These are phyloP conservation scores for Lichina pygmaea DNA, from an alignment of 495 filamentous ascomycete species.

Conservation along the genomic window DNA sequence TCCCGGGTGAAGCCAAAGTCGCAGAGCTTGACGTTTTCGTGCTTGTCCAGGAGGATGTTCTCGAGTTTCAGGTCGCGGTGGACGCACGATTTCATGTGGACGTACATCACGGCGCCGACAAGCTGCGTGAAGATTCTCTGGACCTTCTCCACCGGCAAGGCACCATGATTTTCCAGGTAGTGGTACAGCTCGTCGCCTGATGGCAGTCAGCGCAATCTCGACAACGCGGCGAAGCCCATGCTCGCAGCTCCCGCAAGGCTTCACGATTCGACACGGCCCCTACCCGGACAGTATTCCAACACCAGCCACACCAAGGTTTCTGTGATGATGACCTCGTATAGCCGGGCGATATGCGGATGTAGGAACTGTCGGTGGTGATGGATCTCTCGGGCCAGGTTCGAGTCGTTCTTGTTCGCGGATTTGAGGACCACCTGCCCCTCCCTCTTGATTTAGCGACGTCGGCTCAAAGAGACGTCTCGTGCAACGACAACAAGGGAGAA, in stretches of 20 bases:
- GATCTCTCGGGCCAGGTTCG: constrained; percentile 87
- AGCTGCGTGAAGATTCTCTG: constrained; percentile 91
- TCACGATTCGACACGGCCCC: constrained; percentile 3
- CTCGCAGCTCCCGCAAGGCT: neutral
- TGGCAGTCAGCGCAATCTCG: no score
- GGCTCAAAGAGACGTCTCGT: neutral
- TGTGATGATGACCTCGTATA: constrained; percentile 96
- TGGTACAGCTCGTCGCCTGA: constrained; percentile 92
- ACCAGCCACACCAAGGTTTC: constrained; percentile 89
- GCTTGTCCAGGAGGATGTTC: constrained; percentile 88
- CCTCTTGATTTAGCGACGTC: neutral
- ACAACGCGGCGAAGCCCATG: no score
- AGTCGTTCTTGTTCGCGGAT: constrained; percentile 84
- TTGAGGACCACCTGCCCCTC: constrained; percentile 69
- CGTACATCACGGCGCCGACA: constrained; percentile 84
- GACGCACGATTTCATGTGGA: constrained; percentile 85
- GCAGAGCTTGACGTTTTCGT: constrained; percentile 95
- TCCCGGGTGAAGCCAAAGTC: constrained; percentile 97
- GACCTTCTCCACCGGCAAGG: constrained; percentile 63
- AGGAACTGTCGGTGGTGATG: constrained; percentile 96
- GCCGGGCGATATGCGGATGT: constrained; percentile 84
- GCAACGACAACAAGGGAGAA: neutral
- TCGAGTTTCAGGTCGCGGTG: constrained; percentile 93
- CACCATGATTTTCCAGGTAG: constrained; percentile 67
- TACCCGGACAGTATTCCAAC: constrained; percentile 89